Base-by-base conservation (phyloP, 140 eudicot genomes). In the Stevia rebaudiana region DNA sequence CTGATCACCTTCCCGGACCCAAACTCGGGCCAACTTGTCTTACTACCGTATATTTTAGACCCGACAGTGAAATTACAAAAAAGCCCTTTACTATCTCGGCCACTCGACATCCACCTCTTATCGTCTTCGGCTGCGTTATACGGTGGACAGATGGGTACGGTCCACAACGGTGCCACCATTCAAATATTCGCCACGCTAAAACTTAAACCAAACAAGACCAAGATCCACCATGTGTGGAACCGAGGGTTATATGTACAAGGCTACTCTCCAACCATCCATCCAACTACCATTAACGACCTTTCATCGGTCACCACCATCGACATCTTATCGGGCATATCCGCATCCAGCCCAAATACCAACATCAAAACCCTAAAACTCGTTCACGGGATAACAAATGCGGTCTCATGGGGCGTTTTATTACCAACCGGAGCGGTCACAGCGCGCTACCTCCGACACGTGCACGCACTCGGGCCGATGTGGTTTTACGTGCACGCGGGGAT, bases 181-280 rank as follows among this genome's bases (percentile, higher is more conserved):
- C 83, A 92, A 28, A 92, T 88, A 3, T 80, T 55, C 28, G 96
- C 98, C 12, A 80, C 94, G 5, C 0, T 92, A 2, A 92, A 81
- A 66, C 92, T 92, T 39, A 74, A 77, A 41, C 79, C 89, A 11
- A 92, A 92, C 59, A 85, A 71, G 47, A 92, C 92, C 64, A 83
- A 83, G 70, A 74, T 92, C 42, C 92, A 92, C 30, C 42, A 75
- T 52, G 86, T 88, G 0, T 88, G 98, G 96, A 92, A 92, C 61
- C 65, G 94, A 19, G 98, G 95, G 19, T 67, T 92, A n/a, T 92
- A 92, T 63, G 98, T 92, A 30, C 98, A 92, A 73, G 98, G 96
- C 39, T 92, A 92, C 79, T 92, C 98, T 21, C 98, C 96, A 0
- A 83, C 95, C 30, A 92, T 92, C 74, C 98, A 92, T 25, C 95